A percentile compares a stretch with the other conserved stretches of the same genome.
Evolutionary conservation across 176 grass and related monocot species (phyloP).

Genomic region (Oryza glaberrima): DNA sequence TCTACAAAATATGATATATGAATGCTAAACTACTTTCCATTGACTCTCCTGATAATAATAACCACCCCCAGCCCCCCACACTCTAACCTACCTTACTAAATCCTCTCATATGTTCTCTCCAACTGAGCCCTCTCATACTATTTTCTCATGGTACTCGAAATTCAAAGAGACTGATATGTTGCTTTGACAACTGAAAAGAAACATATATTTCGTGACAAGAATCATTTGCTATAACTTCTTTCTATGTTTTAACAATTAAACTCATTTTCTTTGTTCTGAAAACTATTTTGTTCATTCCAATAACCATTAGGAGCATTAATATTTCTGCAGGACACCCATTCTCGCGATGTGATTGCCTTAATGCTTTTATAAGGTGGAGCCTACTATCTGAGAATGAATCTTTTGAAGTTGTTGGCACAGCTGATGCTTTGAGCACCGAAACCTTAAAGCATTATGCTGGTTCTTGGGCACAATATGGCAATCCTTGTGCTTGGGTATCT

Average conservation of each 20-base stretch:
- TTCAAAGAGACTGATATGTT: background rate
- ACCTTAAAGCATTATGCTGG: constrained; percentile 37
- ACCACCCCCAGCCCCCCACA: too few relatives aligned
- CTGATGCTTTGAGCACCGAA: constrained; percentile 32
- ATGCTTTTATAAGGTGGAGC: constrained; percentile 77
- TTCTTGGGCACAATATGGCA: constrained; percentile 45
- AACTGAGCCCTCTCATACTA: background rate
- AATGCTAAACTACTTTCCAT: background rate
- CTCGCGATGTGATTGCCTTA: constrained; percentile 74
- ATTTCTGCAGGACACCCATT: constrained; percentile 64
- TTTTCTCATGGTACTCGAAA: background rate
- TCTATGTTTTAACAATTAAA: background rate
- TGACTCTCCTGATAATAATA: background rate
- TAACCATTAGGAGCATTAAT: constrained; percentile 14
- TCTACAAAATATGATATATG: background rate
- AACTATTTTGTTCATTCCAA: constrained; percentile 37
- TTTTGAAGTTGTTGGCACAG: constrained; percentile 70
- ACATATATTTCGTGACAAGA: background rate
- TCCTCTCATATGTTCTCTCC: background rate
- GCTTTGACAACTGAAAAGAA: background rate
- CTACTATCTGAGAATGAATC: constrained; percentile 67
- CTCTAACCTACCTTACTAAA: background rate
- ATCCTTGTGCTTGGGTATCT: constrained; percentile 76
- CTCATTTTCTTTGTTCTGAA: constrained; percentile 12
- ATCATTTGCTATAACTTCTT: background rate